Base-by-base conservation (phyloP, 2,329 filamentous ascomycete species). In the Xylaria sp. region DNA sequence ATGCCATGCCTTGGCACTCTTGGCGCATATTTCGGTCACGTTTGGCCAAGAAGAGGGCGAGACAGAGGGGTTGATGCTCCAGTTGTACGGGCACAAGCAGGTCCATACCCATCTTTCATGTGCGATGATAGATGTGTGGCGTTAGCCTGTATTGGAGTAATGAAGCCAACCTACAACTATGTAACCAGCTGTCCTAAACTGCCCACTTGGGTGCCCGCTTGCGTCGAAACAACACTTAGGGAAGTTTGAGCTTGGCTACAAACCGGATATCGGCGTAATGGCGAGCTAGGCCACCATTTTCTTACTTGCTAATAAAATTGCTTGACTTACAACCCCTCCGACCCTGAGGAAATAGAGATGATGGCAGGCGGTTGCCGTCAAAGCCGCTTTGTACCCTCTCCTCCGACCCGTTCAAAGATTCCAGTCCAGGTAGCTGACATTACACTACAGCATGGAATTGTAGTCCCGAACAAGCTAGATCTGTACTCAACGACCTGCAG, bases 1-100 rank as follows among this genome's bases (percentile, higher is more conserved):
- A 68, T 66, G 60, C 68, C 55, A 58, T 64, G 42, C 45, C 70
- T 72, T 72, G 71, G 70, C 71, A 62, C 64, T 62, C 71, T 71
- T 73, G 69, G 70, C 70, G 66, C 66, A 66, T 68, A 69, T 58
- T 60, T 61, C 47, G 54, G 65, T 64, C 67, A 60, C 50, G 52
- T 57, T 57, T 54, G 58, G 61, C 54, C 61, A 63, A 62, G 59
- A 53, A 55, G 54, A 60, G 6, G 51, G 50, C 43, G 57, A 70
- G 67, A 70, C 67, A 70, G 63, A 65, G 46, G 52, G 37, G 57
- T 49, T 31, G 61, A 50, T 54, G 33, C 38, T 31, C 35, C 55
- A 35, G 17, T 21, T 28, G n/a, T 25, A 47, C 25, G 37, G 33
- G 33, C 7, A 51, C 33, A 17, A 38, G 45, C 12, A 47, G n/a